phyloP scores from a whole-genome alignment of 2,329 filamentous ascomycete genomes.

The Polychaeton citri region DNA sequence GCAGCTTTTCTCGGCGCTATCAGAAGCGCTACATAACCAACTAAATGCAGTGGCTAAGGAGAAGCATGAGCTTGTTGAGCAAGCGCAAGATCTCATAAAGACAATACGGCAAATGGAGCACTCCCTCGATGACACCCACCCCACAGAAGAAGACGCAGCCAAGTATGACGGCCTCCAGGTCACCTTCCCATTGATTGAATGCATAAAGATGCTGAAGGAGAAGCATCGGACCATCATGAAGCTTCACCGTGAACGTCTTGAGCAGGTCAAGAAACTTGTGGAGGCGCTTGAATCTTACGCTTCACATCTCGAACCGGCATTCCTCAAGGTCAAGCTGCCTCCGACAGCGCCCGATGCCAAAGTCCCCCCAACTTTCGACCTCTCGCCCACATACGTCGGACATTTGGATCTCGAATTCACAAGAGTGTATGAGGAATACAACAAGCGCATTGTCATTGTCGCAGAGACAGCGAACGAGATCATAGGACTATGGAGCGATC shows the following conservation, averaged over 20 bases:
- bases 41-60: conserved; percentile 74
- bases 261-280: conserved; percentile 91
- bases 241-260: conserved; percentile 79
- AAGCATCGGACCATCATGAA: conserved; percentile 70
- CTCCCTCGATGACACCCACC: conserved; percentile 65
- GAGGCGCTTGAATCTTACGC: conserved; percentile 92
- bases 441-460: conserved; percentile 63
- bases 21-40: conserved; percentile 83
- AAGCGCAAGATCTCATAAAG: conserved; percentile 73
- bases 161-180: conserved; percentile 59
- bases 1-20: conserved; percentile 81
- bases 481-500: conserved; percentile 88
- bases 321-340: conserved; percentile 73
- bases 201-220: conserved; percentile 69
- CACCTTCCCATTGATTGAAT: conserved; percentile 70
- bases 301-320: conserved; percentile 81
- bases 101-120: conserved; percentile 87
- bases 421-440: conserved; percentile 93
- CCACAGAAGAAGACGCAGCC: conserved; percentile 49
- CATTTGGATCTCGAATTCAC: conserved; percentile 84
- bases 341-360: conserved; percentile 65
- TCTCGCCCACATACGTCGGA: conserved; percentile 80
- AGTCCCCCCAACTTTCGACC: conserved; percentile 72
- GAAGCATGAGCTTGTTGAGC: conserved; percentile 81
- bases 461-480: conserved; percentile 67